Percentiles rank a stretch among this genome's conserved stretches.
phyloP scores from a whole-genome alignment of 228 moss, liverwort and hornwort species.

The Sphagnum fallax region DNA sequence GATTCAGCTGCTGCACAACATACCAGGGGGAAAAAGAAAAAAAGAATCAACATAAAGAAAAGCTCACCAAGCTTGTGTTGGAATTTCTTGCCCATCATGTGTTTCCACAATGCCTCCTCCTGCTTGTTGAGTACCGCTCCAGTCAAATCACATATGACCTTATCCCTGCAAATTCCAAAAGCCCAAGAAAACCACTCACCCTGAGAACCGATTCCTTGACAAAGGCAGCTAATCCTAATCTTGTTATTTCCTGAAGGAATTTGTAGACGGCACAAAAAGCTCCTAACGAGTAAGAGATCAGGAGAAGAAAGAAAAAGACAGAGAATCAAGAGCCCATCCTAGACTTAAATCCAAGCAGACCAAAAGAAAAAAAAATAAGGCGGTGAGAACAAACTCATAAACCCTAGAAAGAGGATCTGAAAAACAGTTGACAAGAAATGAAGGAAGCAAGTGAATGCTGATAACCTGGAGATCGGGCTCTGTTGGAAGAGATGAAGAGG shows the following conservation, averaged over 20 bases:
- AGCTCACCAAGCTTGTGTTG: slow-evolving; percentile 36
- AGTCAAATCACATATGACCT: slow-evolving; percentile 46
- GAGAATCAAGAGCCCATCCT: too few relatives aligned
- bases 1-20: background rate
- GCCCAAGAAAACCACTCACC: background rate
- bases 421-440: too few relatives aligned
- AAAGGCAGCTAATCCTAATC: background rate
- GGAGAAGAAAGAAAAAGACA: too few relatives aligned
- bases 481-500: slow-evolving; percentile 40
- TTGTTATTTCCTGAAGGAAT: background rate
- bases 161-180: slow-evolving; percentile 21
- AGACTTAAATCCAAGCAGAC: too few relatives aligned
- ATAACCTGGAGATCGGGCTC: slow-evolving; percentile 26
- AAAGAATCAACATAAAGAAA: background rate
- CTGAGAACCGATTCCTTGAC: background rate
- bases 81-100: slow-evolving; percentile 52
- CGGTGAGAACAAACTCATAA: too few relatives aligned
- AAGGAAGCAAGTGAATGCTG: too few relatives aligned
- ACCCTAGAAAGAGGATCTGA: too few relatives aligned
- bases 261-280: background rate
- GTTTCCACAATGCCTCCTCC: slow-evolving; percentile 57
- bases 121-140: slow-evolving; percentile 50
- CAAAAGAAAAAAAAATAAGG: too few relatives aligned
- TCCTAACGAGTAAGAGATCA: too few relatives aligned
- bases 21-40: background rate